Conservation (phyloP, 2,329 filamentous ascomycete species). For the Alternaria brassicicola region DNA sequence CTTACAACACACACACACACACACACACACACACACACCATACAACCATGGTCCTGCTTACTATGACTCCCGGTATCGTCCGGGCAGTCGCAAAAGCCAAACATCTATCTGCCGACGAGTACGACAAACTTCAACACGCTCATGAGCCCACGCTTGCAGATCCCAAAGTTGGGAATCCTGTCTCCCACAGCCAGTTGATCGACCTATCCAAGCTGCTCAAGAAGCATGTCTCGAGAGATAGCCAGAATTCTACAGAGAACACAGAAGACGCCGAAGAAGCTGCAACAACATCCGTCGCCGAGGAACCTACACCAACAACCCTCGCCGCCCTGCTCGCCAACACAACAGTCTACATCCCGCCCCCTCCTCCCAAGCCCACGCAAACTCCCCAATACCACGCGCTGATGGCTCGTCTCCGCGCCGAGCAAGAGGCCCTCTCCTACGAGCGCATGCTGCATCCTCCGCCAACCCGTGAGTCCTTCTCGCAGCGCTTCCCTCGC, state of each 20-base stretch:
- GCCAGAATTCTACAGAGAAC: not conserved
- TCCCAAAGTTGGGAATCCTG: constrained; percentile 66
- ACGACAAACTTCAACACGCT: constrained; percentile 31
- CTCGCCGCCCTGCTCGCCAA: constrained; percentile 76
- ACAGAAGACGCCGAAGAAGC: not conserved
- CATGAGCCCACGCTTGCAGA: constrained; percentile 59
- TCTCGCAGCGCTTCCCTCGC: constrained; percentile 63
- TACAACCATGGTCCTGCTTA: constrained; percentile 72
- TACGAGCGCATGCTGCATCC: constrained; percentile 83
- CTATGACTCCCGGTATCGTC: constrained; percentile 73
- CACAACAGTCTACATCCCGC: constrained; percentile 74
- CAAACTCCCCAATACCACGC: constrained; percentile 83
- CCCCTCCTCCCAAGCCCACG: constrained; percentile 70
- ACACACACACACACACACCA: constrained; percentile 6
- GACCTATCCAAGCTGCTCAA: constrained; percentile 64
- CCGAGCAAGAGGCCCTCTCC: constrained; percentile 77
- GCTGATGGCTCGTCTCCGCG: constrained; percentile 83
- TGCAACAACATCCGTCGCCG: constrained; percentile 61
- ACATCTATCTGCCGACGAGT: constrained; percentile 23
- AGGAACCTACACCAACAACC: constrained; percentile 37
- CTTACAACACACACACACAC: constrained; percentile 6
- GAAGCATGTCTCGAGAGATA: constrained; percentile 20
- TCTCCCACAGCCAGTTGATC: constrained; percentile 73
- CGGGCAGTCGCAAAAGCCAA: constrained; percentile 60
- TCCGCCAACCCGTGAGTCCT: constrained; percentile 61